phyloP scores from a whole-genome alignment of 2,329 filamentous ascomycete species.

The Tolypocladium nubicola region DNA sequence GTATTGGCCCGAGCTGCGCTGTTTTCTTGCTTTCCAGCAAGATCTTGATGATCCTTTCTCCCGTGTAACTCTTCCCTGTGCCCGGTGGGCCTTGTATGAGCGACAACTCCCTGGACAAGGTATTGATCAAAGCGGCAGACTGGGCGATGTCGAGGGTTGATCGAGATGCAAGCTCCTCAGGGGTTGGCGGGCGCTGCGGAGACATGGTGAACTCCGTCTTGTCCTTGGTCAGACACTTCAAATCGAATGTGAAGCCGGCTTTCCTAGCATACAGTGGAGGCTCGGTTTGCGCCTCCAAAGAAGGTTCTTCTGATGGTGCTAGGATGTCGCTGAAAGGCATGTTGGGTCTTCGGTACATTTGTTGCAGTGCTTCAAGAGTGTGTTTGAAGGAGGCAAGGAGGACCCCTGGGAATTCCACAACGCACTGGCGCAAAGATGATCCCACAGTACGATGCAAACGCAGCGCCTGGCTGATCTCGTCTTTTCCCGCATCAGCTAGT shows the following conservation, averaged over 20 bases:
- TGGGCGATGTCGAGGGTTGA: constrained; percentile 43
- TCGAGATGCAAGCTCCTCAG: constrained; percentile 14
- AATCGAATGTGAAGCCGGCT: constrained; percentile 37
- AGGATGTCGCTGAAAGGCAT: constrained; percentile 41
- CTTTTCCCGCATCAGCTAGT: constrained; percentile 11
- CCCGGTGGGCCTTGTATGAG: constrained; percentile 63
- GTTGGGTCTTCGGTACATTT: constrained; percentile 30
- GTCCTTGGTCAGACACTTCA: constrained; percentile 21
- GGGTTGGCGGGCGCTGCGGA: constrained; percentile 6
- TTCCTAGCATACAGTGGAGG: constrained; percentile 40
- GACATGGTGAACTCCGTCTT: constrained; percentile 10
- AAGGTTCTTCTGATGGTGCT: constrained; percentile 16
- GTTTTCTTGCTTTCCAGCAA: constrained; percentile 32
- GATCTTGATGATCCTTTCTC: constrained; percentile 46
- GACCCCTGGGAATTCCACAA: constrained; percentile 54
- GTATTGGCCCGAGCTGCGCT: constrained; percentile 35
- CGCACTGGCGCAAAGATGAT: constrained; percentile 9
- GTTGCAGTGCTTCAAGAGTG: constrained; percentile 44
- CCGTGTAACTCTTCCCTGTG: constrained; percentile 56
- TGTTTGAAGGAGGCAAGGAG: constrained; percentile 47
- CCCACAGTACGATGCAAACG: constrained; percentile 17
- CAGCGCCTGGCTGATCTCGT: constrained; percentile 14
- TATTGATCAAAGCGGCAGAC: constrained; percentile 38
- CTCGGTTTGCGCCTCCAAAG: constrained; percentile 16
- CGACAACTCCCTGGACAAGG: constrained; percentile 41